phyloP scores from a whole-genome alignment of 2,329 filamentous ascomycete genomes.

The Xylariaceae sp. region DNA sequence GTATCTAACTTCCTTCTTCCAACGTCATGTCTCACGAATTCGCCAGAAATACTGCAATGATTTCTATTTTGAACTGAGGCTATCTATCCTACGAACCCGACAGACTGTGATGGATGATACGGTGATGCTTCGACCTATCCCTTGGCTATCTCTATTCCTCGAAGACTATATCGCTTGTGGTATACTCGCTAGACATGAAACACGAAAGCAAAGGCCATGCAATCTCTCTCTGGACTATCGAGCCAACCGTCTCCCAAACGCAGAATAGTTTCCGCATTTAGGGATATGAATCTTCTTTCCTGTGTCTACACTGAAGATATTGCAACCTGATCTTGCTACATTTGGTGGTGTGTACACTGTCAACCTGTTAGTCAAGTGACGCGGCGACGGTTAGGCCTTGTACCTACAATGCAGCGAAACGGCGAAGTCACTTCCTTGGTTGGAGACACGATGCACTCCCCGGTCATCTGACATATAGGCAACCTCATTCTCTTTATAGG shows the following conservation, averaged over 20 bases:
- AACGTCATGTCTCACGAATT: constrained; percentile 20
- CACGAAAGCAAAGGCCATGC: background rate
- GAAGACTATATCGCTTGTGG: too few species aligned
- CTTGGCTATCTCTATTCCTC: too few species aligned
- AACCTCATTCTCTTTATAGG: constrained; percentile 67
- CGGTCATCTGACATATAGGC: constrained; percentile 91
- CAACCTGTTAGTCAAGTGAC: constrained; percentile 21
- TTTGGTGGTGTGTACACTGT: constrained; percentile 83
- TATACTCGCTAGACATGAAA: too few species aligned
- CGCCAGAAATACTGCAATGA: too few species aligned
- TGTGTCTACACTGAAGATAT: constrained; percentile 74
- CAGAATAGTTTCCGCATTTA: constrained; percentile 70
- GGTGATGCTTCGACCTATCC: too few species aligned
- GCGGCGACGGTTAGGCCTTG: background rate
- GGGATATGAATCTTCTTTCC: constrained; percentile 68
- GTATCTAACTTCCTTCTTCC: constrained; percentile 14
- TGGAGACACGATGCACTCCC: constrained; percentile 78
- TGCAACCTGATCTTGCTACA: constrained; percentile 75
- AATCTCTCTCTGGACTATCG: constrained; percentile 18
- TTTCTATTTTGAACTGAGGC: too few species aligned
- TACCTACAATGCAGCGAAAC: constrained; percentile 73
- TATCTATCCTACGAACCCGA: too few species aligned
- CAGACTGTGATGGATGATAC: too few species aligned
- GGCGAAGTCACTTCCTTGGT: constrained; percentile 70
- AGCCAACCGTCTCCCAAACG: constrained; percentile 49